Base-by-base conservation (phyloP, 2,329 filamentous ascomycete genomes). In the Fusarium neocosmosporiellum region DNA sequence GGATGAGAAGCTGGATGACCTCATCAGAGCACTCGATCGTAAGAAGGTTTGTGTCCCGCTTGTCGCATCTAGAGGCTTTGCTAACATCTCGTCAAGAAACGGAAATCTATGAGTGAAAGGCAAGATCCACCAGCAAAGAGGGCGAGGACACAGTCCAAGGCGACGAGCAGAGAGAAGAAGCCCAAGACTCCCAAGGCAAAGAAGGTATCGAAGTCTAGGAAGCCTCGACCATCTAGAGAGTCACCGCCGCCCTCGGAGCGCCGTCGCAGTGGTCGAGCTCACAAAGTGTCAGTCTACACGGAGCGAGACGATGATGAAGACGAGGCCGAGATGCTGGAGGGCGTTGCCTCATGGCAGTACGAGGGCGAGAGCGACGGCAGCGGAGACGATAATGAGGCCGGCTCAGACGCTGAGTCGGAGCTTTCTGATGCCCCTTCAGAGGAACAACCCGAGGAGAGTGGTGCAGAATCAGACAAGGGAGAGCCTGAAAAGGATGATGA, bases 1-100 rank as follows among this genome's bases (percentile, higher is more conserved):
- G 20, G 92, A 94, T 43, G 92, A 95, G 67, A 87, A 89, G 62
- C 86, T 98, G 31, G 95, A 98, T 74, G 90, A 91, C 22, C 81
- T 91, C 37, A 79, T 92, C 29, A 86, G 86, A 77, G 84, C 85
- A 1, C 78, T 95, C 53, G 94, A 98, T 67, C 91, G 91, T 76
- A 91, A 97, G 81, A 94, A 92, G 85, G 88, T 89, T 82, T 59
- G 82, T 74, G 39, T 6, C 53, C 22, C 55, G 18, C 50, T 31
- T 24, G 11, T 5, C 18, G 3, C 7, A 31, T 16, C 14, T 13
- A 36, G 39, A 20, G 5, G 10, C 5, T 13, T 46, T 59, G 72
- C 81, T 82, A 69, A 81, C 76, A 62, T 36, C 22, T 13, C 5
- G 18, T 31, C 27, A 74, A 90, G 88, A 91, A 90, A 78, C 87